A percentile compares a stretch with the other conserved stretches of the same genome.
phyloP scores from a whole-genome alignment of 306 rosid species.

The Gastrolobium villosum region DNA sequence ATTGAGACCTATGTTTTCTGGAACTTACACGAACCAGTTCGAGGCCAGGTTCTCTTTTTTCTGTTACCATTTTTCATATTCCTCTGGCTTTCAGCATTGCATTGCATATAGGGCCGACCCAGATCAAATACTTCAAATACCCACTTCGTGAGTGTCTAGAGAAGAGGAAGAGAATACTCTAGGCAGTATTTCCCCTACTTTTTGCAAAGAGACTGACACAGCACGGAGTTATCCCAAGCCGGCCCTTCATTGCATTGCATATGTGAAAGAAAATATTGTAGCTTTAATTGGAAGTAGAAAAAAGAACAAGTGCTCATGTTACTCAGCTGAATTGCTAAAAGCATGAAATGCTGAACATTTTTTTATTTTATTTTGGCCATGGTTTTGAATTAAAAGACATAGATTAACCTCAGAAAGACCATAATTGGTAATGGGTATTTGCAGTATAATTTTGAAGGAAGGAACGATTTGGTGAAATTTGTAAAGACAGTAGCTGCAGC shows the following conservation, averaged over 20 bases:
- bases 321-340: slow-evolving; percentile 13
- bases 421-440: slow-evolving; percentile 32
- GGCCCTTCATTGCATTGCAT: too few relatives aligned
- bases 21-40: slow-evolving; percentile 85
- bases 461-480: slow-evolving; percentile 83
- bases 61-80: slow-evolving; percentile 18
- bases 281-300: slow-evolving; percentile 5
- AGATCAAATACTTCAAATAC: too few relatives aligned
- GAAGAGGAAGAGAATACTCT: too few relatives aligned
- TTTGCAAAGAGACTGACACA: too few relatives aligned
- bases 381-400: not conserved
- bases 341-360: slow-evolving; percentile 32
- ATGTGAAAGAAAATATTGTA: not conserved
- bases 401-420: slow-evolving; percentile 16
- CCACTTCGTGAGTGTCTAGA: too few relatives aligned
- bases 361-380: not conserved
- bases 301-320: slow-evolving; percentile 6
- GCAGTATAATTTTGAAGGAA: slow-evolving; percentile 86
- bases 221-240: too few relatives aligned
- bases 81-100: slow-evolving; percentile 7
- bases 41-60: slow-evolving; percentile 71
- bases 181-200: too few relatives aligned
- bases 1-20: slow-evolving; percentile 97
- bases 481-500: slow-evolving; percentile 84
- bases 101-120: too few relatives aligned